Base-by-base conservation (phyloP, 78 protist species). In the Dictyostelium brefeldianum region DNA sequence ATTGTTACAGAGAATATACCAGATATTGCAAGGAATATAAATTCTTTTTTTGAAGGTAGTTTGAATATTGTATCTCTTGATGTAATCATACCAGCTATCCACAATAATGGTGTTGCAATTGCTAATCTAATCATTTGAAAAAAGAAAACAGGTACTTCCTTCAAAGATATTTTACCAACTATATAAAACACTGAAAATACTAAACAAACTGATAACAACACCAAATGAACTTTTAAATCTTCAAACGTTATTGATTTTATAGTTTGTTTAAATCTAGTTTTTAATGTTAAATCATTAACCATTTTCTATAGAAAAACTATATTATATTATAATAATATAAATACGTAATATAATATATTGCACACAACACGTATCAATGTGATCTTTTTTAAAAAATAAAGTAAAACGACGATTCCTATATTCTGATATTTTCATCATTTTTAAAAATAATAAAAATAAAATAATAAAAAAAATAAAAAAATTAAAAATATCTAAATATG, bases 101-200 rank as follows among this genome's bases (percentile, higher is more conserved):
- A 85, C 2, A 85, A 22, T 17, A 85, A 4, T n/a, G 92, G 92
- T 3, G 92, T 85, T 7, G 92, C 92, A 22, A 85, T 54, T 3
- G 64, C 47, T n/a, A 85, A 48, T 31, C 92, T 25, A 31, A 74
- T 47, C 41, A 56, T 75, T 25, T 75, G 36, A 59, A 85, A 85
- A 6, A 85, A 50, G n/a, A 74, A 85, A 14, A 78, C 67, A 12
- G 57, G 62, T 41, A 85, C 64, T 4, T 59, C 10, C 15, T 75
- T 50, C 22, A 85, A 18, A 47, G 83, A 78, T 10, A 75, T 9
- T 36, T 85, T 85, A 2, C 51, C 83, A 1, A 75, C 4, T 20
- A 85, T 85, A 62, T 85, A 75, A 85, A 85, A 85, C 7, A 85
- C 65, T 57, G 92, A 27, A 50, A 85, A 85, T 27, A 50, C 82